Evolutionary conservation across 140 eudicot species (phyloP).

Genomic region (Oenanthe javanica): DNA sequence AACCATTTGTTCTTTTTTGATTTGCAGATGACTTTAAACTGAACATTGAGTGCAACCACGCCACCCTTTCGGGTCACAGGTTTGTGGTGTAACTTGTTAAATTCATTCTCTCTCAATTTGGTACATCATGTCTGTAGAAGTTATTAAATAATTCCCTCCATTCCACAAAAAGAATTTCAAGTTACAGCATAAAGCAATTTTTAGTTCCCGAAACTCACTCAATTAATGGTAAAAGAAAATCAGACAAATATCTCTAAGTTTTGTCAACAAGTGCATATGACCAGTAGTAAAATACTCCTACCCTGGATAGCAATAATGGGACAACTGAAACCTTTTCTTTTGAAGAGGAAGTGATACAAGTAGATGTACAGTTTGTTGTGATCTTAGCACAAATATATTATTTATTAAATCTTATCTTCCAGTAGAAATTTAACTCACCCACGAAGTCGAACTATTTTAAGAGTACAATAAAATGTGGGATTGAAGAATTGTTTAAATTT

Average conservation of each 20-base stretch:
- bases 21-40: constrained; percentile 75
- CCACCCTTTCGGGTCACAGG: constrained; percentile 98
- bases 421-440: not conserved
- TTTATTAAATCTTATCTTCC: too few relatives aligned
- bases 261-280: not conserved
- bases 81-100: constrained; percentile 17
- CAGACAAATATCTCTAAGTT: not conserved
- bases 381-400: not conserved
- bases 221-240: not conserved
- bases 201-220: not conserved
- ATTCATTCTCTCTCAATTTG: not conserved
- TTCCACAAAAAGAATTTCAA: not conserved
- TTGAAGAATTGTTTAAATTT: not conserved
- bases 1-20: not conserved
- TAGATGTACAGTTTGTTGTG: not conserved
- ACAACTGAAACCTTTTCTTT: not conserved
- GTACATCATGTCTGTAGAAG: not conserved
- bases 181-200: not conserved
- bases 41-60: constrained; percentile 97
- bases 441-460: not conserved
- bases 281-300: not conserved
- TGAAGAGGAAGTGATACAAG: not conserved
- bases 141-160: not conserved
- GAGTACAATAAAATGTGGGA: not conserved
- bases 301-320: not conserved